Evolutionary conservation across 495 filamentous ascomycete genomes (phyloP).

Genomic region (Lasiosphaeriaceae sp.): DNA sequence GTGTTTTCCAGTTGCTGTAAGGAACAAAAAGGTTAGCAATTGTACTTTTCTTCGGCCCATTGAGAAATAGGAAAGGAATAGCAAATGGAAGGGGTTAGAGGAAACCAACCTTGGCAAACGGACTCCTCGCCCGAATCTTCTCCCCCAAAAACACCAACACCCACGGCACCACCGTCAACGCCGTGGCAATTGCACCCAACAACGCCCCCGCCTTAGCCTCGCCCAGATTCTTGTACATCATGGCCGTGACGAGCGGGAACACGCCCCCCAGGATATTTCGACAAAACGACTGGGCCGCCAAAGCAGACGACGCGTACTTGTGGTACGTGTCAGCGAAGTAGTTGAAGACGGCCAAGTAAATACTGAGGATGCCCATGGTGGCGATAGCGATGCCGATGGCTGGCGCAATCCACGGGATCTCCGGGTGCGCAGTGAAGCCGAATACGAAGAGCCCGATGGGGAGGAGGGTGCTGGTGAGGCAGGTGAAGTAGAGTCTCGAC

Average conservation of each 20-base stretch:
- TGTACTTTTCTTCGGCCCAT: neutral
- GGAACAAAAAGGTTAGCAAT: neutral
- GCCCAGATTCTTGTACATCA: constrained; percentile 68
- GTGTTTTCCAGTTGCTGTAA: constrained; percentile 12
- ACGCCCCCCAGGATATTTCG: constrained; percentile 80
- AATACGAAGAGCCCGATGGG: constrained; percentile 71
- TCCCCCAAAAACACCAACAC: constrained; percentile 77
- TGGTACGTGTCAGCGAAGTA: constrained; percentile 92
- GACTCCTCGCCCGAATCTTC: constrained; percentile 71
- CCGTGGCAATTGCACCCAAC: constrained; percentile 67
- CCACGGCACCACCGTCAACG: constrained; percentile 80
- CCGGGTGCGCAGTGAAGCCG: constrained; percentile 68
- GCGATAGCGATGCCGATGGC: constrained; percentile 65
- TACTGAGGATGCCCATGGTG: constrained; percentile 82
- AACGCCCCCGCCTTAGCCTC: constrained; percentile 71
- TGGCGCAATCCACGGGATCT: constrained; percentile 75
- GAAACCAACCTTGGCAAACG: constrained; percentile 54
- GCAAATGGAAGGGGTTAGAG: neutral
- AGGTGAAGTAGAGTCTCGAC: constrained; percentile 77
- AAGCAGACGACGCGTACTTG: constrained; percentile 75
- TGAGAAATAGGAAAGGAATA: constrained; percentile 6
- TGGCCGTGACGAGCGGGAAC: constrained; percentile 72
- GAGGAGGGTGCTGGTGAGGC: constrained; percentile 59
- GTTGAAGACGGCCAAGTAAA: constrained; percentile 91
- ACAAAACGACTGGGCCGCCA: constrained; percentile 82